Percentiles rank a stretch among this genome's conserved stretches.
These are phyloP conservation scores for Collybia sp. DNA, from an alignment of 768 basidiomycete genomes.

Conservation along the genomic window DNA sequence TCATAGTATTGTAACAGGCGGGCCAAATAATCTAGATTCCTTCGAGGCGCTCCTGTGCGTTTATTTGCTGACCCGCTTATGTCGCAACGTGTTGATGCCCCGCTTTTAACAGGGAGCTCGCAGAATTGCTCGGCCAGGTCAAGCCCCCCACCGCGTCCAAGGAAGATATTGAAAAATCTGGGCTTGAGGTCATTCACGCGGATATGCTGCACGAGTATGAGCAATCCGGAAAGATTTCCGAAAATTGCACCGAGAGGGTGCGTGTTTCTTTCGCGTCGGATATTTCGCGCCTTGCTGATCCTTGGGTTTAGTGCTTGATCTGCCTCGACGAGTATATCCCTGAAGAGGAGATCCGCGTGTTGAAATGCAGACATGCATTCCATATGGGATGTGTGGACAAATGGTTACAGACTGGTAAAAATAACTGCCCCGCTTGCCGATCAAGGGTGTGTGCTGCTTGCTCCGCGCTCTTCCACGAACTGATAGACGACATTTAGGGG, in stretches of 20 bases:
- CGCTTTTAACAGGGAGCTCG: conserved; percentile 57
- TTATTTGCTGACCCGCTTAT: conserved; percentile 7
- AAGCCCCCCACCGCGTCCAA: conserved; percentile 80
- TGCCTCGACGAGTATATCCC: conserved; percentile 83
- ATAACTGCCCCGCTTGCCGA: conserved; percentile 92
- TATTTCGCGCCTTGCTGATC: not conserved
- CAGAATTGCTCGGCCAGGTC: conserved; percentile 76
- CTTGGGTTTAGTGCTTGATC: conserved; percentile 59
- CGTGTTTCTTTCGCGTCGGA: conserved; percentile 28
- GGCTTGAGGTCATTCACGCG: conserved; percentile 70
- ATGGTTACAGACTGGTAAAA: conserved; percentile 82
- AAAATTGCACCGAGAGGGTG: conserved; percentile 80
- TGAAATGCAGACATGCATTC: conserved; percentile 87
- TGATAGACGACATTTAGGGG: too few relatives aligned
- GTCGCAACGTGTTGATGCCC: too few relatives aligned
- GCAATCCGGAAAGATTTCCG: conserved; percentile 57
- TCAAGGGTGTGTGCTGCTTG: conserved; percentile 62
- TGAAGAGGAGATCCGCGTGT: conserved; percentile 75
- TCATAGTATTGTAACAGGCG: conserved; percentile 84
- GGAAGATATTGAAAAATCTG: conserved; percentile 83
- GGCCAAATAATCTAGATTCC: conserved; percentile 63
- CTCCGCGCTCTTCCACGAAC: too few relatives aligned
- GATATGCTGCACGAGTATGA: conserved; percentile 49
- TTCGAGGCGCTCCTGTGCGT: conserved; percentile 74
- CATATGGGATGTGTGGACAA: conserved; percentile 85